A percentile compares a stretch with the other conserved stretches of the same genome.
Conservation (phyloP, 2,329 filamentous ascomycete species). For the Monosporascus cannonballus region DNA sequence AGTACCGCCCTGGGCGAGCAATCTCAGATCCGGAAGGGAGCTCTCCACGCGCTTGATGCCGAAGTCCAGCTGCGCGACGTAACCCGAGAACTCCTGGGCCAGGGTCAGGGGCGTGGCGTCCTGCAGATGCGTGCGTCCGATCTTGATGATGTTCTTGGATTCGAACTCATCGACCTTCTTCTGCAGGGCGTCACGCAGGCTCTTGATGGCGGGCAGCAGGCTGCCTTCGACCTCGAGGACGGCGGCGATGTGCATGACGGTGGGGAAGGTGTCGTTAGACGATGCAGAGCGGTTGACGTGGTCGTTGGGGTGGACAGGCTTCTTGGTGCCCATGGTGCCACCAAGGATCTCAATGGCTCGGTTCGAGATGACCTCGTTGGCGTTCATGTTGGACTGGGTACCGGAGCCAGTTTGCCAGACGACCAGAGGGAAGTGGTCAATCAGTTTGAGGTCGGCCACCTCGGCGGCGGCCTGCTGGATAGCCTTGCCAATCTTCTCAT, state of each 20-base stretch:
- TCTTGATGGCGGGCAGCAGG: conserved; percentile 76
- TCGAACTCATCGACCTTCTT: conserved; percentile 86
- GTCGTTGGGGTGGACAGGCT: conserved; percentile 98
- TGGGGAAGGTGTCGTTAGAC: conserved; percentile 98
- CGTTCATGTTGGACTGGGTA: conserved; percentile 99
- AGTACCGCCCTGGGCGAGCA: conserved; percentile 91
- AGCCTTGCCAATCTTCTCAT: conserved; percentile 83
- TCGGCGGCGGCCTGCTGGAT: conserved; percentile 93
- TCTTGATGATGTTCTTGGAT: conserved; percentile 89
- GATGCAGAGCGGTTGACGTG: conserved; percentile 99
- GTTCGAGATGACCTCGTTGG: conserved; percentile 99
- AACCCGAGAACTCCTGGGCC: conserved; percentile 96
- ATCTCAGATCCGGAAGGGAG: conserved; percentile 74
- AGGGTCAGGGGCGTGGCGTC: conserved; percentile 94
- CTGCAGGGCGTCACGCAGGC: conserved; percentile 77
- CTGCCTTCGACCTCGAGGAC: conserved; percentile 86
- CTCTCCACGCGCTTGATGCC: conserved; percentile 83
- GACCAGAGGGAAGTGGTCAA: conserved; percentile 96
- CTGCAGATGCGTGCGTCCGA: conserved; percentile 94
- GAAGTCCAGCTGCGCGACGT: conserved; percentile 88
- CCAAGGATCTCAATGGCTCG: conserved; percentile 96
- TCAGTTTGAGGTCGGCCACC: conserved; percentile 86
- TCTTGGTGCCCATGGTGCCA: conserved; percentile 91
- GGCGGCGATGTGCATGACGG: conserved; percentile 98
- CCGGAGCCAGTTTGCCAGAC: conserved; percentile 99